Conservation (phyloP, 192 early-diverging fungal species). For the Chytriomyces hyalinus region DNA sequence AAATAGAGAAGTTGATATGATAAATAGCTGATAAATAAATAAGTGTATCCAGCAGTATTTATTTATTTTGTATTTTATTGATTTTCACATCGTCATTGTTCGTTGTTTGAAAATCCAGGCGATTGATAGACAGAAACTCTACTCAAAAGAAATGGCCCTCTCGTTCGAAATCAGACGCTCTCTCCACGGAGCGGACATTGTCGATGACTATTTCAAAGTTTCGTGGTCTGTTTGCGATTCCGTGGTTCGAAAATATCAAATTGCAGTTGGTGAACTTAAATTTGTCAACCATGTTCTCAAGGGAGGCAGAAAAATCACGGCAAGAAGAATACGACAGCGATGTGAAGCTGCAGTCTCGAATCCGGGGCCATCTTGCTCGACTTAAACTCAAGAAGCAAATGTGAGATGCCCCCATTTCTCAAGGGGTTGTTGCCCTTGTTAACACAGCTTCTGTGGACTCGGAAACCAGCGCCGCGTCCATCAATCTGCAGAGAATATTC, state of each 20-base stretch:
- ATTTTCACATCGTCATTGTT: too few species aligned
- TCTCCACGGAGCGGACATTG: slow-evolving; percentile 11
- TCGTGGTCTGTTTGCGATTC: slow-evolving; percentile 10
- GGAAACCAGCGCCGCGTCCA: slow-evolving; percentile 18
- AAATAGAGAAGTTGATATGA: too few species aligned
- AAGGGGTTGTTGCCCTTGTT: neutral
- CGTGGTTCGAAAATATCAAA: neutral
- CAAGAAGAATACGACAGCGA: slow-evolving; percentile 23
- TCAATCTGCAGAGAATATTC: slow-evolving; percentile 44
- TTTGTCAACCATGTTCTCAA: neutral
- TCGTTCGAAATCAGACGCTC: slow-evolving; percentile 5
- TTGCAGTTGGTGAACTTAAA: neutral
- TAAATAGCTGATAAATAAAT: too few species aligned
- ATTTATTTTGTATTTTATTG: too few species aligned
- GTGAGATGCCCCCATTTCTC: neutral
- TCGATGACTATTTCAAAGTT: slow-evolving; percentile 22
- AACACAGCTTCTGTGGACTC: neutral
- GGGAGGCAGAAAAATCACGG: slow-evolving; percentile 15
- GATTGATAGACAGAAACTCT: too few species aligned
- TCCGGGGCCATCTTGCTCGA: slow-evolving; percentile 13
- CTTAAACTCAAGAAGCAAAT: neutral
- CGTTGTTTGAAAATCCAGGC: too few species aligned
- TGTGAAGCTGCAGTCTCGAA: slow-evolving; percentile 19
- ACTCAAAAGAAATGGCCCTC: slow-evolving; percentile 14
- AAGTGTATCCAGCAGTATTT: too few species aligned